Evolutionary conservation across 2,329 filamentous ascomycete genomes (phyloP).

Genomic region (Scedosporium apiospermum): DNA sequence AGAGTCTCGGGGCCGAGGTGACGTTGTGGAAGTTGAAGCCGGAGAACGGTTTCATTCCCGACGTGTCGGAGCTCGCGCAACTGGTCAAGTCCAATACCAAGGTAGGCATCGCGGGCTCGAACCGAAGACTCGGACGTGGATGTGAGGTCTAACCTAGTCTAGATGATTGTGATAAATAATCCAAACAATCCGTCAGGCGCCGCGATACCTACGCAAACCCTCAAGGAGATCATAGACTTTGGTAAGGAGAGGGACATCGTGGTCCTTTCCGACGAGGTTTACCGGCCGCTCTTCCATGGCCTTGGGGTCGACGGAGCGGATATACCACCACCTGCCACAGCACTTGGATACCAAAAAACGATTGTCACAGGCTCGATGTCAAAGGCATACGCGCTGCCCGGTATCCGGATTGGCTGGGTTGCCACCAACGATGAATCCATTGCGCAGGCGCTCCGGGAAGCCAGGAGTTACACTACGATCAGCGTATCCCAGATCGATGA

Average conservation of each 20-base stretch:
- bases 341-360: conserved; percentile 60
- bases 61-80: conserved; percentile 53
- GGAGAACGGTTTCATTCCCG: conserved; percentile 55
- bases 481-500: conserved; percentile 79
- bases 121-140: no score
- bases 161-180: conserved; percentile 52
- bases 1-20: conserved; percentile 66
- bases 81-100: conserved; percentile 63
- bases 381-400: conserved; percentile 76
- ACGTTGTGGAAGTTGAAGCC: conserved; percentile 63
- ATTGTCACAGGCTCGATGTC: conserved; percentile 74
- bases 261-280: conserved; percentile 72
- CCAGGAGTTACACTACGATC: conserved; percentile 78
- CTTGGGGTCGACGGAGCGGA: conserved; percentile 37
- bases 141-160: conserved; percentile 9
- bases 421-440: conserved; percentile 55
- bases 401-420: conserved; percentile 76
- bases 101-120: conserved; percentile 24
- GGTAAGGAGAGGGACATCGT: conserved; percentile 54
- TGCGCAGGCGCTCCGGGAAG: conserved; percentile 52
- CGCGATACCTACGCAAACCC: conserved; percentile 50
- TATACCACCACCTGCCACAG: conserved; percentile 55
- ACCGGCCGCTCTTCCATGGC: conserved; percentile 72
- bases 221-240: conserved; percentile 53
- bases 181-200: conserved; percentile 76